These are phyloP conservation scores for Phoenix dactylifera DNA, from an alignment of 176 grass and related monocot genomes.

Conservation along the genomic window DNA sequence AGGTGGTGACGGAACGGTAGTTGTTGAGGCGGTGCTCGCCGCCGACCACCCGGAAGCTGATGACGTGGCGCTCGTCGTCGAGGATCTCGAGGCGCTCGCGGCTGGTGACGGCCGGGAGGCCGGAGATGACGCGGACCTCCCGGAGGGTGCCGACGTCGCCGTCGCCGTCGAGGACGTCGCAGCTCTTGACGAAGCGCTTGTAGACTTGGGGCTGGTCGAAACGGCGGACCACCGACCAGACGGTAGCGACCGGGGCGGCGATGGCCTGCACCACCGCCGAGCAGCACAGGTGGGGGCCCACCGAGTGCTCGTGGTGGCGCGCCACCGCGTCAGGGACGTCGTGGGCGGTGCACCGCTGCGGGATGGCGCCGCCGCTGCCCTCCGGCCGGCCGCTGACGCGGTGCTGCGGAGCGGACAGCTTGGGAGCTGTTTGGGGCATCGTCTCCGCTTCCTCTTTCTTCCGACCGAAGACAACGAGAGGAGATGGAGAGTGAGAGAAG, in stretches of 20 bases:
- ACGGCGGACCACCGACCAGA: conserved; percentile 82
- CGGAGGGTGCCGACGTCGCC: conserved; percentile 53
- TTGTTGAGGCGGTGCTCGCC: conserved; percentile 62
- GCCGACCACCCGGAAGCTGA: conserved; percentile 1
- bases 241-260: conserved; percentile 36
- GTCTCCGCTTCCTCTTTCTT: too few relatives aligned
- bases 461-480: too few relatives aligned
- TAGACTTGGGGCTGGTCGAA: conserved; percentile 82
- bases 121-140: conserved; percentile 54
- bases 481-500: too few relatives aligned
- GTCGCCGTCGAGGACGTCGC: conserved; percentile 54
- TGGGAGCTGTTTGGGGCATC: conserved; percentile 1
- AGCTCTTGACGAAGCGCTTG: conserved; percentile 76
- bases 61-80: conserved; percentile 5
- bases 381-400: conserved; percentile 18
- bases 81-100: conserved; percentile 68
- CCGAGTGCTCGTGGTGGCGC: conserved; percentile 52
- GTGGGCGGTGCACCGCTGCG: conserved; percentile 18
- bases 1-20: conserved; percentile 52
- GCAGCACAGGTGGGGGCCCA: conserved; percentile 52
- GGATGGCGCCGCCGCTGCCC: neutral
- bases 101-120: conserved; percentile 50
- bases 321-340: conserved; percentile 29
- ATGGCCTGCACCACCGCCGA: conserved; percentile 34
- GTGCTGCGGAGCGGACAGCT: conserved; percentile 34